These are phyloP conservation scores for Cyphellophora europaea DNA, from an alignment of 2,329 filamentous ascomycete species.

Conservation along the genomic window DNA sequence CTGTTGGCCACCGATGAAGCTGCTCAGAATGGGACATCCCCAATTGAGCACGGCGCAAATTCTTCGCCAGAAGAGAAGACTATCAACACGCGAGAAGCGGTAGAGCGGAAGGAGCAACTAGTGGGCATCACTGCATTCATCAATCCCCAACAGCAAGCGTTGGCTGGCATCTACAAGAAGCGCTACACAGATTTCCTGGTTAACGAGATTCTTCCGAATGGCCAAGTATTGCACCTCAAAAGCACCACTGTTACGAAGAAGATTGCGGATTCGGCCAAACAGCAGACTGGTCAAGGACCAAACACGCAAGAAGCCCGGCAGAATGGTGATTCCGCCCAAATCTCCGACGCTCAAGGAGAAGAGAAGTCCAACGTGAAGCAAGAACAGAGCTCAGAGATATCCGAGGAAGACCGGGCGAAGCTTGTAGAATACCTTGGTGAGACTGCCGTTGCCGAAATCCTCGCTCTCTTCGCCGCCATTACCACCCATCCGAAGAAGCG, in stretches of 20 bases:
- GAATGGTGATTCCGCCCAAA: conserved; percentile 1
- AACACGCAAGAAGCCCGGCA: no score
- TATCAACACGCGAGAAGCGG: no score
- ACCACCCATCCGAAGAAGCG: conserved; percentile 46
- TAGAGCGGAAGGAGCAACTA: conserved; percentile 30
- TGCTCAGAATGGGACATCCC: no score
- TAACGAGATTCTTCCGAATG: conserved; percentile 73
- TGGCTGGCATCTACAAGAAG: conserved; percentile 58
- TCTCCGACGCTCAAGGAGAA: conserved; percentile 1
- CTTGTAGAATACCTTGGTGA: conserved; percentile 23
- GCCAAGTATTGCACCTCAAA: conserved; percentile 64
- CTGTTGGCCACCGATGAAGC: no score
- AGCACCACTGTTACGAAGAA: conserved; percentile 26
- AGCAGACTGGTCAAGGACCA: conserved; percentile 3
- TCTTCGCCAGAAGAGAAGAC: no score
- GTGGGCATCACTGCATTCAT: conserved; percentile 59
- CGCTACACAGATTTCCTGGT: conserved; percentile 88
- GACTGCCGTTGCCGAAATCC: conserved; percentile 30
- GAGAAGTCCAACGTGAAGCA: conserved; percentile 3
- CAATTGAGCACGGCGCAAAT: no score
- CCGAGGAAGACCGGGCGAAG: conserved; percentile 34
- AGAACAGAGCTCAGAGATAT: conserved; percentile 4
- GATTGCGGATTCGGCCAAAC: not conserved
- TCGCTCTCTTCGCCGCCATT: conserved; percentile 47
- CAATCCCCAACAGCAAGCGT: conserved; percentile 47